phyloP scores from a whole-genome alignment of 352 stramenopile genomes.

The Phytopythium montanum region DNA sequence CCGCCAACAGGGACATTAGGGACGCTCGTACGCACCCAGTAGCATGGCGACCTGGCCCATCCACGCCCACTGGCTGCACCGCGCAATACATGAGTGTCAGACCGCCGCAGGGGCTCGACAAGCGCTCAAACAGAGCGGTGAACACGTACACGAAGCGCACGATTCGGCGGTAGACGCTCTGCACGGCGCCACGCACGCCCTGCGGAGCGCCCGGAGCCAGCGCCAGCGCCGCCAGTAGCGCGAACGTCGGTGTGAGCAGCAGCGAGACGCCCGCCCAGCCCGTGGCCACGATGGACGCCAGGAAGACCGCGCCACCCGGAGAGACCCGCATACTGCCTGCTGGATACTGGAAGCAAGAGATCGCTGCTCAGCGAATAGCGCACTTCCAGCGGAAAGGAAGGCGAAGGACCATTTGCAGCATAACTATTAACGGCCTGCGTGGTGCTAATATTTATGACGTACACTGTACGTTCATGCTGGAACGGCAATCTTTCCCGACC shows the following conservation, averaged over 20 bases:
- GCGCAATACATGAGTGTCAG: too few relatives aligned
- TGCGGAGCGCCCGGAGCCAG: background rate
- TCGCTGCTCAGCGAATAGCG: background rate
- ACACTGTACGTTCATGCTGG: too few relatives aligned
- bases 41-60: constrained; percentile 69
- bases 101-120: background rate
- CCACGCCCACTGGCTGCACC: constrained; percentile 72
- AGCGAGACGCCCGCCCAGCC: constrained; percentile 48
- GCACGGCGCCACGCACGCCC: background rate
- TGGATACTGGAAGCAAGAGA: background rate
- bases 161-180: constrained; percentile 43
- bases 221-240: constrained; percentile 32
- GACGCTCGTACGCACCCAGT: constrained; percentile 25
- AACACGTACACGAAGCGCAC: constrained; percentile 48
- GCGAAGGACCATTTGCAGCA: background rate
- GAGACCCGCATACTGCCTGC: constrained; percentile 28
- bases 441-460: background rate
- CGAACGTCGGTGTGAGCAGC: constrained; percentile 45
- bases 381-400: background rate
- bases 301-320: constrained; percentile 41
- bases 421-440: too few relatives aligned
- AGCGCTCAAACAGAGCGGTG: too few relatives aligned
- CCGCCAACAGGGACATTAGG: too few relatives aligned
- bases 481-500: background rate
- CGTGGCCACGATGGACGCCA: constrained; percentile 46